Evolutionary conservation across 257 asterid genomes (phyloP).

Genomic region (Solanum pennellii): DNA sequence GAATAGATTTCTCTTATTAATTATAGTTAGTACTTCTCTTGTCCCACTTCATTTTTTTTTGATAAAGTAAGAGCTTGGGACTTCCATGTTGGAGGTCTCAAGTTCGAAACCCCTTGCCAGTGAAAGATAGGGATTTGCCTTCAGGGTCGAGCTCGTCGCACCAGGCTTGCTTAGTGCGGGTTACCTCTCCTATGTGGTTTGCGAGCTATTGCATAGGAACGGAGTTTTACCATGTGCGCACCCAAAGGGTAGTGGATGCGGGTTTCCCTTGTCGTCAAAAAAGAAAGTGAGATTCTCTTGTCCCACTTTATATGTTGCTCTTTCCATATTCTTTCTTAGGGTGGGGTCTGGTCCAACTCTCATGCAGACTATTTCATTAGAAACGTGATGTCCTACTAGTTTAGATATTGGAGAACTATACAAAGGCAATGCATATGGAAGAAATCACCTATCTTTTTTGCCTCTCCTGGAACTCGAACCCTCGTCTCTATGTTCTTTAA

Average conservation of each 20-base stretch:
- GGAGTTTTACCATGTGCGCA: too few relatives aligned
- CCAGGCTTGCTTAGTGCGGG: too few relatives aligned
- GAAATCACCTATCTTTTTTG: not conserved
- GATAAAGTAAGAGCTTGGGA: not conserved
- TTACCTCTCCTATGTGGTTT: too few relatives aligned
- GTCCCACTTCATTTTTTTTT: not conserved
- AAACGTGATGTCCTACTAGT: not conserved
- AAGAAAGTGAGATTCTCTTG: not conserved
- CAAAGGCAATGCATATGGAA: not conserved
- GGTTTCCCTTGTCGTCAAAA: too few relatives aligned
- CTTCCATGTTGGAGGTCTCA: too few relatives aligned
- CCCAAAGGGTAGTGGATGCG: too few relatives aligned
- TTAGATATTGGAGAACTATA: not conserved
- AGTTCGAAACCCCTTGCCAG: too few relatives aligned
- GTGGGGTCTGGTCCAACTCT: not conserved
- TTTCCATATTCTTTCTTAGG: not conserved
- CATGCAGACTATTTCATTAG: not conserved
- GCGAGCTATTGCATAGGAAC: too few relatives aligned
- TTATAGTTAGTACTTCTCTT: not conserved
- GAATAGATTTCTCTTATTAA: not conserved
- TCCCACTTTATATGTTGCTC: not conserved
- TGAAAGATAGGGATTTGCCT: too few relatives aligned
- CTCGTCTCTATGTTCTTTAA: not conserved
- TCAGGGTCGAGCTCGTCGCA: too few relatives aligned
- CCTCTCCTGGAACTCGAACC: not conserved